Conservation (phyloP, 108 stramenopile species). For the Skeletonema costatum region DNA sequence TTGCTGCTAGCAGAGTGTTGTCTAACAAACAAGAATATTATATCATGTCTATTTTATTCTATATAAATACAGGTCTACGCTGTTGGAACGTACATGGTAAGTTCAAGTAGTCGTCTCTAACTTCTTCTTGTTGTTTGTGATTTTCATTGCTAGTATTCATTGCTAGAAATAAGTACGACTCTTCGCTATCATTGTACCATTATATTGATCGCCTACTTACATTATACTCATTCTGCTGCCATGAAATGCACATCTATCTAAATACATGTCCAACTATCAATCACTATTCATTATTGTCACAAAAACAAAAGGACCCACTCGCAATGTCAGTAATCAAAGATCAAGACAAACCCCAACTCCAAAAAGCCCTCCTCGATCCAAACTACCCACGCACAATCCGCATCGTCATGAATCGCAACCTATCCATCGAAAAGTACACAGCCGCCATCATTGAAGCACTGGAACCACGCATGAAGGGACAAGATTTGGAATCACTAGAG, state of each 20-base stretch:
- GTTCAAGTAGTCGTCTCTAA: too few relatives aligned
- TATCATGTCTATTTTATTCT: too few relatives aligned
- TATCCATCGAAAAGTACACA: conserved; percentile 87
- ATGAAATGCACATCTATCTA: too few relatives aligned
- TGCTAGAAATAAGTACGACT: too few relatives aligned
- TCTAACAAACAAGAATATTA: neutral
- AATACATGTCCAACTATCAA: too few relatives aligned
- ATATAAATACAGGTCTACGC: conserved; percentile 73
- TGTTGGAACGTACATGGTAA: conserved; percentile 74
- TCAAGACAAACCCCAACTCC: conserved; percentile 41
- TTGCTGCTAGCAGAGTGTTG: neutral
- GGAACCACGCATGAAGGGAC: conserved; percentile 84
- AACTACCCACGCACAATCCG: conserved; percentile 84
- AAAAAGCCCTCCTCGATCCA: conserved; percentile 79
- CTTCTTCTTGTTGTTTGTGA: too few relatives aligned
- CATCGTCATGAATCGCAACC: conserved; percentile 86
- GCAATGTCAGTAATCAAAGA: conserved; percentile 76
- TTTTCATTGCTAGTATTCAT: too few relatives aligned
- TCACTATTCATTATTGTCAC: too few relatives aligned
- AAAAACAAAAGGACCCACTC: conserved; percentile 46
- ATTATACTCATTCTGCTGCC: too few relatives aligned
- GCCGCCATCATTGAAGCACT: conserved; percentile 85
- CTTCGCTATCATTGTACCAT: too few relatives aligned
- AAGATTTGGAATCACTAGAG: conserved; percentile 78
- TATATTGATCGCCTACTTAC: too few relatives aligned